Conservation (phyloP, 208 protist genomes). For the Wallacemonas sp. region DNA sequence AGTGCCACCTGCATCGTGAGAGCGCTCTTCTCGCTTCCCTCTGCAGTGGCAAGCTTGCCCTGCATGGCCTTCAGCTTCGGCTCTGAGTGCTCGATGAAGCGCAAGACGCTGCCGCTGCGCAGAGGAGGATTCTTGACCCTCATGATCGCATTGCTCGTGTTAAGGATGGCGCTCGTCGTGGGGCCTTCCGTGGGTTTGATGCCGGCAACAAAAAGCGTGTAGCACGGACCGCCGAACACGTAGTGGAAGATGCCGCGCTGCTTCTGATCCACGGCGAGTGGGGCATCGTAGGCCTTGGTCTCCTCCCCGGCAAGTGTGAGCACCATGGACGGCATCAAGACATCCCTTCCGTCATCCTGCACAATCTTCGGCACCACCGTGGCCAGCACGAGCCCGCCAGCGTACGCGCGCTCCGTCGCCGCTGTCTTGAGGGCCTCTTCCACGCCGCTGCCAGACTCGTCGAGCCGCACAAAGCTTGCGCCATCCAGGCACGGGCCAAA, state of each 20-base stretch:
- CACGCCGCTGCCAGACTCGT: not conserved
- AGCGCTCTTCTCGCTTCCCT: slow-evolving; percentile 20
- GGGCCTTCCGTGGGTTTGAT: slow-evolving; percentile 23
- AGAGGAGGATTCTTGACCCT: slow-evolving; percentile 29
- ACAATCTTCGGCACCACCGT: slow-evolving; percentile 28
- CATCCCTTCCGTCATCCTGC: slow-evolving; percentile 35
- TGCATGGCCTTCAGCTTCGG: slow-evolving; percentile 32
- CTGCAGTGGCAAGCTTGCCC: slow-evolving; percentile 12
- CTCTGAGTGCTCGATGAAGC: slow-evolving; percentile 43
- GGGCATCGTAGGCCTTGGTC: slow-evolving; percentile 21
- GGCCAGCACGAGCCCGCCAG: slow-evolving; percentile 24
- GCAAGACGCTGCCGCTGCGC: slow-evolving; percentile 36
- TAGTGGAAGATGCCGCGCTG: slow-evolving; percentile 35
- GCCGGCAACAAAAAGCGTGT: slow-evolving; percentile 42
- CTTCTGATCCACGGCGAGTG: slow-evolving; percentile 18
- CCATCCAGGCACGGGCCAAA: slow-evolving; percentile 48
- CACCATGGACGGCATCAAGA: slow-evolving; percentile 46
- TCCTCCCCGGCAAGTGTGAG: slow-evolving; percentile 28
- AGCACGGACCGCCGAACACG: slow-evolving; percentile 48
- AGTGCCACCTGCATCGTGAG: slow-evolving; percentile 16
- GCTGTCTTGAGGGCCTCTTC: slow-evolving; percentile 13
- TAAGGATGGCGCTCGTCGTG: slow-evolving; percentile 19
- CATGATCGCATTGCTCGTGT: slow-evolving; percentile 21
- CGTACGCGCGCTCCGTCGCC: slow-evolving; percentile 26
- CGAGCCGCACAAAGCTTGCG: slow-evolving; percentile 16